Evolutionary conservation across 306 rosid genomes (phyloP).

Genomic region (Fragaria vesca): DNA sequence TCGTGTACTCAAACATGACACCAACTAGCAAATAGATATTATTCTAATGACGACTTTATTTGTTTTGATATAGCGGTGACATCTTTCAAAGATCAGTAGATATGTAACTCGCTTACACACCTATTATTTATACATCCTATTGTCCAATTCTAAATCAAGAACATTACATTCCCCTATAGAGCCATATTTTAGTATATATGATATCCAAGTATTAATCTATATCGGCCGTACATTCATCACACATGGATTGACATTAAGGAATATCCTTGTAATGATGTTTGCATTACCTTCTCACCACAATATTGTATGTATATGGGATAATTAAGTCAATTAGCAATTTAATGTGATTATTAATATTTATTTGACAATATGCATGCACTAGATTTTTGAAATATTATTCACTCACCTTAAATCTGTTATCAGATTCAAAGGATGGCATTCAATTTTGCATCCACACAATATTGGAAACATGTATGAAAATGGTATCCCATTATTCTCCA

Average conservation of each 20-base stretch:
- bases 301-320: background rate
- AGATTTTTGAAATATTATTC: background rate
- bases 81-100: no score
- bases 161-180: background rate
- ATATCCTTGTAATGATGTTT: conserved; percentile 1
- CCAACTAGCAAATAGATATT: no score
- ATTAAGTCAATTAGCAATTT: background rate
- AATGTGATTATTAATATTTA: background rate
- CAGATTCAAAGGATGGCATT: background rate
- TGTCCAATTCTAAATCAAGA: no score
- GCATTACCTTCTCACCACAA: background rate
- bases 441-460: background rate
- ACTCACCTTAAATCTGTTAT: background rate
- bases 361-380: background rate
- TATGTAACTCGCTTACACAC: no score
- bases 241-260: background rate
- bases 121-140: no score
- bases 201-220: background rate
- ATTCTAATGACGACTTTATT: no score
- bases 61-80: no score
- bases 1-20: no score
- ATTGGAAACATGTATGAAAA: background rate
- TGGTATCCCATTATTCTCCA: no score
- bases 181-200: background rate
- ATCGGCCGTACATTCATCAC: background rate